Evolutionary conservation across 495 filamentous ascomycete genomes (phyloP).

Genomic region (Ramalina intermedia): DNA sequence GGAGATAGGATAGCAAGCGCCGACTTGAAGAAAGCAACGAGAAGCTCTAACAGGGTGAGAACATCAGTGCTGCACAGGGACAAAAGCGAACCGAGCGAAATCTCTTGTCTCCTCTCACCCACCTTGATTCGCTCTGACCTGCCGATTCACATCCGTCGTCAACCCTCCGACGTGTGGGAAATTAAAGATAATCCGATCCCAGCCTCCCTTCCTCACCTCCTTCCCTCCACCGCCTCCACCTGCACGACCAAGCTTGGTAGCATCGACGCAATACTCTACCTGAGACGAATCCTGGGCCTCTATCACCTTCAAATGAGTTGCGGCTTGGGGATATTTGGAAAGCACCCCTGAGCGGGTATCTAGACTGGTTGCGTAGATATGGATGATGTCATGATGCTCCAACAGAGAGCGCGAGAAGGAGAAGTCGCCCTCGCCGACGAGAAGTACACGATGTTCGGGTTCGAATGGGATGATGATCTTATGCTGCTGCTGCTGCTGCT

Average conservation of each 20-base stretch:
- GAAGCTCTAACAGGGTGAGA: constrained; percentile 36
- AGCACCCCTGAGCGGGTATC: constrained; percentile 39
- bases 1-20: constrained; percentile 34
- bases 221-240: constrained; percentile 25
- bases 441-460: constrained; percentile 54
- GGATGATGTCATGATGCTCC: constrained; percentile 51
- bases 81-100: neutral
- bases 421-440: constrained; percentile 88
- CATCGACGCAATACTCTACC: constrained; percentile 61
- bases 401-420: constrained; percentile 70
- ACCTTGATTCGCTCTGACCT: constrained; percentile 80
- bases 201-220: constrained; percentile 32
- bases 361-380: constrained; percentile 49
- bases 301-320: constrained; percentile 42
- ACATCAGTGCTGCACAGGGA: neutral
- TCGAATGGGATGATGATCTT: constrained; percentile 59
- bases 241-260: constrained; percentile 45
- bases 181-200: constrained; percentile 79
- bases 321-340: constrained; percentile 66
- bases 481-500: neutral
- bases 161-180: constrained; percentile 93
- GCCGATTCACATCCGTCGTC: constrained; percentile 82
- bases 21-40: constrained; percentile 67
- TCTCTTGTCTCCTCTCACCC: neutral
- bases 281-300: constrained; percentile 22